phyloP scores from a whole-genome alignment of 208 protist species.

The Trypanosoma melophagium region DNA sequence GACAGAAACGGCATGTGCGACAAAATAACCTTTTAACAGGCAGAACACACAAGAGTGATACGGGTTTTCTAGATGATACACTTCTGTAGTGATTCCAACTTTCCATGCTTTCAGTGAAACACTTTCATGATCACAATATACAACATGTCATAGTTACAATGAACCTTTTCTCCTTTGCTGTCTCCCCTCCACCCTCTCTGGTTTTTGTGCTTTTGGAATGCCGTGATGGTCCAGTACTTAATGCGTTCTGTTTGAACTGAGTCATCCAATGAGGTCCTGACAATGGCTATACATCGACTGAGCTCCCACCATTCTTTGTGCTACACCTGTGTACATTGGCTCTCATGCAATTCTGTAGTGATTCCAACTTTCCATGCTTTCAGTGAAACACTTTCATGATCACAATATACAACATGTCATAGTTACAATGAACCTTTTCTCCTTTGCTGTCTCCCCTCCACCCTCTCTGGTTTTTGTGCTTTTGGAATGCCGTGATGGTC shows the following conservation, averaged over 20 bases:
- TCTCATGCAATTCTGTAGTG: too few relatives aligned
- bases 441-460: not conserved
- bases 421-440: conserved; percentile 35
- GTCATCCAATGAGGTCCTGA: conserved; percentile 18
- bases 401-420: conserved; percentile 27
- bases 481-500: not conserved
- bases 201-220: not conserved
- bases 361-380: conserved; percentile 29
- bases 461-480: conserved; percentile 1
- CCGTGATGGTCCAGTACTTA: not conserved
- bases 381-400: conserved; percentile 29
- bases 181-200: not conserved
- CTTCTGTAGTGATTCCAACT: conserved; percentile 23
- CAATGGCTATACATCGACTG: too few relatives aligned
- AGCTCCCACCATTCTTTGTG: not conserved
- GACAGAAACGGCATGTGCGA: too few relatives aligned
- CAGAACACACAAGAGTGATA: too few relatives aligned
- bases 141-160: conserved; percentile 39
- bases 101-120: conserved; percentile 28
- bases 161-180: conserved; percentile 10
- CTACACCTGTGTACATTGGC: too few relatives aligned
- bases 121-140: conserved; percentile 25
- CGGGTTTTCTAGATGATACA: too few relatives aligned
- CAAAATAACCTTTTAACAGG: too few relatives aligned
- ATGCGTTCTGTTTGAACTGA: conserved; percentile 61